These are phyloP conservation scores for Colletotrichum simmondsii DNA, from an alignment of 2,329 filamentous ascomycete species.

Conservation along the genomic window DNA sequence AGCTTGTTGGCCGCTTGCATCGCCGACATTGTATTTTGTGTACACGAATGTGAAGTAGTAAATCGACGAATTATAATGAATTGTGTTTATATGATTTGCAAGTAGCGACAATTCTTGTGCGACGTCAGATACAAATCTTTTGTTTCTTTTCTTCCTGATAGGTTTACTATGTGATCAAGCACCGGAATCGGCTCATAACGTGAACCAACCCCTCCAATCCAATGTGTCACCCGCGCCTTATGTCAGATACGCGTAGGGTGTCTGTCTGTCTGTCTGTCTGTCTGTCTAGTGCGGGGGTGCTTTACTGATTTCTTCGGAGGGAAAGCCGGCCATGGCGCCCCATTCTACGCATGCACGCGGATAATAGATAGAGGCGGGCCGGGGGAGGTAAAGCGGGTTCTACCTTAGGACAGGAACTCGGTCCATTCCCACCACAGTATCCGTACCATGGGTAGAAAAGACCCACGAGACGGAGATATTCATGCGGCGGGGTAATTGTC, in stretches of 20 bases:
- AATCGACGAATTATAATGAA: too few species aligned
- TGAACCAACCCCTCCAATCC: neutral
- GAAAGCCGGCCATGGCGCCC: neutral
- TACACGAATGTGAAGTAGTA: too few species aligned
- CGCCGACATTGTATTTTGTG: conserved; percentile 27
- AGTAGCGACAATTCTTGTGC: neutral
- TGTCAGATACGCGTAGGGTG: neutral
- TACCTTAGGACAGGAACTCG: neutral
- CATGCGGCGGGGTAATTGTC: neutral
- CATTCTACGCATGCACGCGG: neutral
- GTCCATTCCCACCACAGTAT: neutral
- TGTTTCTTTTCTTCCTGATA: neutral
- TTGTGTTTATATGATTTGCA: too few species aligned
- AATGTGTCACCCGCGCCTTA: conserved; percentile 1
- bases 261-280: neutral
- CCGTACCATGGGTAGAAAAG: neutral
- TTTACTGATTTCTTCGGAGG: neutral
- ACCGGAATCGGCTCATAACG: neutral
- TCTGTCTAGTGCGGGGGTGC: neutral
- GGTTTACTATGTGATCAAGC: neutral
- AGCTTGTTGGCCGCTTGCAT: conserved; percentile 61
- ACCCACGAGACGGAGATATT: neutral
- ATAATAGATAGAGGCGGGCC: neutral
- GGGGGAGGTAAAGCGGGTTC: neutral
- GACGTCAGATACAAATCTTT: neutral